Conservation (phyloP, 2,329 filamentous ascomycete species). For the Teratosphaeria zuluensis region DNA sequence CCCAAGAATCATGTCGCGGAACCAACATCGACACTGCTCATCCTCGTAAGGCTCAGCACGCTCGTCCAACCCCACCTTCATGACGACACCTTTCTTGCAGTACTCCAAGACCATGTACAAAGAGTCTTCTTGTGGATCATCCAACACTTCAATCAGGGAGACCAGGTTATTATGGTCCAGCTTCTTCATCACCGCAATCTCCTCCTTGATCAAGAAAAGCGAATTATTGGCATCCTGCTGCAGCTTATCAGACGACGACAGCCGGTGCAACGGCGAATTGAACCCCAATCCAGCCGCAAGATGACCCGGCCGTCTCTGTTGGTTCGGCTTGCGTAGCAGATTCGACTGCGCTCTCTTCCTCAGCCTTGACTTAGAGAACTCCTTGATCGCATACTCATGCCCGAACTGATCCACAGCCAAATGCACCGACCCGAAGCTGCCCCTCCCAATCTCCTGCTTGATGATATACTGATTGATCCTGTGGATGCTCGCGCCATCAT, state of each 20-base stretch:
- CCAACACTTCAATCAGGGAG: conserved; percentile 82
- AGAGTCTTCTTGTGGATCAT: conserved; percentile 91
- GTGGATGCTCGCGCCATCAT: conserved; percentile 71
- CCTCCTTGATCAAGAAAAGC: conserved; percentile 81
- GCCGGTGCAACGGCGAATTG: conserved; percentile 55
- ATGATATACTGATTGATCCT: conserved; percentile 93
- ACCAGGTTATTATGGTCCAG: conserved; percentile 92
- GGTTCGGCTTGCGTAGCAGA: conserved; percentile 59
- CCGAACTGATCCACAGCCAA: conserved; percentile 83
- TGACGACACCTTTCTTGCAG: conserved; percentile 96
- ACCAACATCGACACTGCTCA: conserved; percentile 81
- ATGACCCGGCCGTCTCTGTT: conserved; percentile 35
- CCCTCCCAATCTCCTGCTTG: conserved; percentile 89
- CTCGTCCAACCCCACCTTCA: conserved; percentile 88
- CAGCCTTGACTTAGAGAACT: conserved; percentile 88
- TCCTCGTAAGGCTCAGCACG: conserved; percentile 70
- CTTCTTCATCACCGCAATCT: conserved; percentile 99
- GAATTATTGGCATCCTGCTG: conserved; percentile 44
- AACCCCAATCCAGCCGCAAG: conserved; percentile 44
- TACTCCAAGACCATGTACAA: conserved; percentile 98
- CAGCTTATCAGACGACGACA: conserved; percentile 43
- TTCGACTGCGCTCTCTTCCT: conserved; percentile 86
- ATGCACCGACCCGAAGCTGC: conserved; percentile 91
- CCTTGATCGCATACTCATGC: conserved; percentile 90
- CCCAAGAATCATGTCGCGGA: conserved; percentile 85